Evolutionary conservation across 495 filamentous ascomycete species (phyloP).

Genomic region (Elasticomyces elasticus): DNA sequence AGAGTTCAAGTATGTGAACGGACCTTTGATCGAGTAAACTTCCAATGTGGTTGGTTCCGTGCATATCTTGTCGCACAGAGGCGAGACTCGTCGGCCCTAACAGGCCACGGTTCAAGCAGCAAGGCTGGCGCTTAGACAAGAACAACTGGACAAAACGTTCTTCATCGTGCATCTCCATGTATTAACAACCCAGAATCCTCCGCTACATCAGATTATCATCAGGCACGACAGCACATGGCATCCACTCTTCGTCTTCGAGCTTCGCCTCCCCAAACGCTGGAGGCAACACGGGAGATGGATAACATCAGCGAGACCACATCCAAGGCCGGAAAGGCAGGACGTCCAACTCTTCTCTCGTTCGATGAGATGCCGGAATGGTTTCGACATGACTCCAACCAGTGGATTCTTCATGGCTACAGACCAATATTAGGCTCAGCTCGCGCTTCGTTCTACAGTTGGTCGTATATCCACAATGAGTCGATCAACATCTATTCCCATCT

Average conservation of each 20-base stretch:
- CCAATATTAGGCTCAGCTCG: slow-evolving; percentile 28
- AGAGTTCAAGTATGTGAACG: too few species aligned
- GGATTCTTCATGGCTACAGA: slow-evolving; percentile 29
- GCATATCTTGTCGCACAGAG: too few species aligned
- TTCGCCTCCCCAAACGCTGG: neutral
- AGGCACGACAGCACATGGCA: neutral
- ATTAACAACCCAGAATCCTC: too few species aligned
- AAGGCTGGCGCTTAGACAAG: too few species aligned
- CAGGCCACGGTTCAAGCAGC: too few species aligned
- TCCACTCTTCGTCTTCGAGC: neutral
- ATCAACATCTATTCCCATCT: slow-evolving; percentile 34
- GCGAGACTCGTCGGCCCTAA: too few species aligned
- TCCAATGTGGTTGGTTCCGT: too few species aligned
- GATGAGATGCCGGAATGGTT: slow-evolving; percentile 32
- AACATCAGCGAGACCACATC: slow-evolving; percentile 6
- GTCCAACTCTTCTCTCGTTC: slow-evolving; percentile 26
- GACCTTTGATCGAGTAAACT: too few species aligned
- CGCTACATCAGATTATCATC: too few species aligned
- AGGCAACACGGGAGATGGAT: neutral
- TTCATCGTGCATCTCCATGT: too few species aligned
- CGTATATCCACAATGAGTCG: slow-evolving; percentile 33
- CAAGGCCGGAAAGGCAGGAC: slow-evolving; percentile 15
- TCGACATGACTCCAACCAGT: slow-evolving; percentile 21
- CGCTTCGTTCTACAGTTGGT: slow-evolving; percentile 28
- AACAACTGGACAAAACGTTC: too few species aligned